Evolutionary conservation across 805 yeast species (phyloP).

Genomic region (Phaffomyces opuntiae): DNA sequence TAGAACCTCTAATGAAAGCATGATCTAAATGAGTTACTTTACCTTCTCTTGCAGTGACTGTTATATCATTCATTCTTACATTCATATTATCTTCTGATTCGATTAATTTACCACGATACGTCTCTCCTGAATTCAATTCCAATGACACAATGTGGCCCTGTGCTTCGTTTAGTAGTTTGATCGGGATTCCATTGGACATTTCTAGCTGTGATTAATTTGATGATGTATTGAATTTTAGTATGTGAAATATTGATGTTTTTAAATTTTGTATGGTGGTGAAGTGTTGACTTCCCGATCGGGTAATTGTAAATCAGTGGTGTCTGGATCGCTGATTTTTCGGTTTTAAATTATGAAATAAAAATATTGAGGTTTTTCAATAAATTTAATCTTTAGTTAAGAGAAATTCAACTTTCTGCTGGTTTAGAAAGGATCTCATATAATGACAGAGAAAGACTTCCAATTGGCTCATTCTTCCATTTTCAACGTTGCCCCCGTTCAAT

Average conservation of each 20-base stretch:
- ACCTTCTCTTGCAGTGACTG: constrained; percentile 73
- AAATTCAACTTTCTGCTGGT: no score
- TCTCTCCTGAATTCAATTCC: constrained; percentile 79
- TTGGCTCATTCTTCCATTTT: constrained; percentile 10
- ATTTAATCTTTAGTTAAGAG: no score
- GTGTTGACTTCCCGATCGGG: constrained; percentile 10
- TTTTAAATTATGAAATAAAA: no score
- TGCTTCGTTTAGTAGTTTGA: constrained; percentile 80
- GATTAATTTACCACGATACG: constrained; percentile 78
- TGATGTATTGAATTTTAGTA: no score
- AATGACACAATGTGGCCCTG: constrained; percentile 81
- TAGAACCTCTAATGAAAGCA: constrained; percentile 88
- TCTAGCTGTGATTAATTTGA: background rate
- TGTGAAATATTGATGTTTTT: background rate
- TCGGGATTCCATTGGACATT: constrained; percentile 62
- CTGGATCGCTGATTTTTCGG: background rate
- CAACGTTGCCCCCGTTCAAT: constrained; percentile 38
- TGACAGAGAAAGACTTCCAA: background rate
- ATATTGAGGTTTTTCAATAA: no score
- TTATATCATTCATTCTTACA: constrained; percentile 74
- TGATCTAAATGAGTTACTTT: constrained; percentile 68
- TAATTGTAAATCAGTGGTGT: background rate
- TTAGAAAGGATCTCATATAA: no score
- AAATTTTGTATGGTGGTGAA: background rate
- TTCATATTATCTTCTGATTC: constrained; percentile 94